Base-by-base conservation (phyloP, 305 asterid species). In the Fraxinus sp. region DNA sequence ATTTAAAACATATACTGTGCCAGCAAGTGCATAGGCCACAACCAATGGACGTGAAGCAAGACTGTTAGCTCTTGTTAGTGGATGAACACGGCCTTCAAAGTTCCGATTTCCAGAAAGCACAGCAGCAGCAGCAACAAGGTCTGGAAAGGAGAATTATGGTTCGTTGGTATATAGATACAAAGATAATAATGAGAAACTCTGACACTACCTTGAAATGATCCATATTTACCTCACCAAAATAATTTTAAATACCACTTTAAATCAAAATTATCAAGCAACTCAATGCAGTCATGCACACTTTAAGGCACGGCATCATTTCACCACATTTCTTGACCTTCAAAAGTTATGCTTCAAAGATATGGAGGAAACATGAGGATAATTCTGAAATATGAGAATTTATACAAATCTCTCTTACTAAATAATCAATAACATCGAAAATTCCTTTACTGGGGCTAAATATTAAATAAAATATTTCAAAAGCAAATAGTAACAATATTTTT, bases 31-130 rank as follows among this genome's bases (percentile, higher is more conserved):
- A 86, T 93, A 94, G 37, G 98, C 97, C 79, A 94, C 90, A 83
- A 93, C 98, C 81, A 94, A 79, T 0, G 97, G 98, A 55, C 97
- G 97, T 37, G 97, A 94, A 77, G 95, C 97, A 43, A 93, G 97
- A 87, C 93, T 92, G 83, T 94, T 94, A 22, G 98, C 98, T 86
- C 98, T 89, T 72, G 98, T 94, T 79, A 93, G 86, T 3, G 98
- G 93, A 89, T 94, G 98, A 79, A 94, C 97, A 86, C 97, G 97
- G 16, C 98, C 97, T 89, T 94, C 98, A 26, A 94, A 94, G 90
- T 94, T 94, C 52, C 97, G 87, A 83, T 94, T 94, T 79, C 98
- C 98, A 82, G 98, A 94, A 11, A 94, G 97, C 74, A 94, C 98
- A 39, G 98, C 97, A 80, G 97, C 93, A 86, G 91, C 37, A 33